Evolutionary conservation across 345 rosid genomes (phyloP), one percentile per base, ranked within the genome.

Genomic region (Eucalyptus fibrosa): DNA sequence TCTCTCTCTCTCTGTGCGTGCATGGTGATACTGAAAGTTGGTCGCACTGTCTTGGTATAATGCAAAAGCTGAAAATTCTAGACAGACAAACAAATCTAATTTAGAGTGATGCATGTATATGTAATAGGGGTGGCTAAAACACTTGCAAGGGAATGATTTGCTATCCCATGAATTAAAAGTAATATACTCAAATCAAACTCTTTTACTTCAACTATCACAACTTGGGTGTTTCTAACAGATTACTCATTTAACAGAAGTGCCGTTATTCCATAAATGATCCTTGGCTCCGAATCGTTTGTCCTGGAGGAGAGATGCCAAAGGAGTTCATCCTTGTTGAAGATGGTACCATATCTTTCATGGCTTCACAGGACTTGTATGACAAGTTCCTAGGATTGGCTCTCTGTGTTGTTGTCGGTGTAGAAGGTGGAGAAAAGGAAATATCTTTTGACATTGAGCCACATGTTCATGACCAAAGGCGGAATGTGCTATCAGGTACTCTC

Each of bases 231-330:
- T 60, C 32, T 60, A 28, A 60, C 4, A 60, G 0, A 12, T 60
- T 60, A 1, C 0, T 56, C 30, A 9, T 23, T 23, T 26, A 12
- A 60, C 8, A 60, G 30, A 60, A 12, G 67, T 60, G 8, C 0
- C 8, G n/a, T 5, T 60, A 24, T 60, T 60, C 8, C 60, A 4
- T 9, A 9, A 0, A 24, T 56, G 0, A 3, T 23, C 13, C 0
- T 56, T 0, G 0, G 4, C 0, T 0, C 60, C 23, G 1, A 53
- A 1, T 0, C 7, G 56, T 53, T 53, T 0, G 24, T 1, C 62
- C 30, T 23, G 28, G 62, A 56, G 62, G 30, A 56, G 62, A 56
- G 62, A 56, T 56, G 3, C 62, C 62, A 0, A 1, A 56, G 62
- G 62, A 24, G 13, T 23, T 56, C 0, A 0, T 21, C 28, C 1